Percentiles rank a stretch among this genome's conserved stretches.
These are phyloP conservation scores for Emydomyces testavorans DNA, from an alignment of 2,329 filamentous ascomycete genomes.

Conservation along the genomic window DNA sequence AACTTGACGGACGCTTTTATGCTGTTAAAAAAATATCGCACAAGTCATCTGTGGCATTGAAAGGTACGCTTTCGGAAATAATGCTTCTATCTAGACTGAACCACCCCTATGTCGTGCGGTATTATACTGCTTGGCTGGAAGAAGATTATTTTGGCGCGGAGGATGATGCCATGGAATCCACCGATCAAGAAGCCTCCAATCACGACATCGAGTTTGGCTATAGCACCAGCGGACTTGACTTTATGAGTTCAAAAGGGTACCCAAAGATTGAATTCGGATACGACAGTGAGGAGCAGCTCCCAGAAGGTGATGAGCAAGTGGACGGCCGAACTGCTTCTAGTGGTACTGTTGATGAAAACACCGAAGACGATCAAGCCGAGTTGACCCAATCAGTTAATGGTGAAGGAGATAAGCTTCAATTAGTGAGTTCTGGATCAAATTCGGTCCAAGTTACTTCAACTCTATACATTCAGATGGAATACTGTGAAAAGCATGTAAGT, in stretches of 20 bases:
- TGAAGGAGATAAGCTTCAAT: constrained; percentile 28
- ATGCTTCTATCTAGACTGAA: constrained; percentile 84
- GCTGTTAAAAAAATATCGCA: constrained; percentile 95
- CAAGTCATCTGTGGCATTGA: constrained; percentile 53
- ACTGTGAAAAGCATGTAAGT: constrained; percentile 75
- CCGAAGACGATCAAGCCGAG: constrained; percentile 13
- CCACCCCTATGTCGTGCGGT: constrained; percentile 76
- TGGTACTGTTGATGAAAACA: constrained; percentile 16
- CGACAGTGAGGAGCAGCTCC: constrained; percentile 34
- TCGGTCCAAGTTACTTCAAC: constrained; percentile 54
- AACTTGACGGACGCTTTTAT: constrained; percentile 84
- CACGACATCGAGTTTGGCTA: constrained; percentile 48
- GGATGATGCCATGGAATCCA: constrained; percentile 36
- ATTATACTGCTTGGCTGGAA: constrained; percentile 93
- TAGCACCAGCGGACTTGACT: constrained; percentile 76
- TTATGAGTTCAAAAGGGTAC: constrained; percentile 76
- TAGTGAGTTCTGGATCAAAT: constrained; percentile 38
- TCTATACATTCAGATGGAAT: constrained; percentile 98
- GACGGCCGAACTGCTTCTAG: constrained; percentile 27
- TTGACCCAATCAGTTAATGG: constrained; percentile 16
- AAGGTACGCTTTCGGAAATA: constrained; percentile 66
- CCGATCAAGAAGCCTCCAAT: constrained; percentile 31
- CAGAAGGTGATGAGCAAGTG: constrained; percentile 38
- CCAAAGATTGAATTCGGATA: constrained; percentile 68
- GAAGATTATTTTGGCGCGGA: constrained; percentile 40